Evolutionary conservation across 2,329 filamentous ascomycete genomes (phyloP).

Genomic region (Cladosporium sp.): DNA sequence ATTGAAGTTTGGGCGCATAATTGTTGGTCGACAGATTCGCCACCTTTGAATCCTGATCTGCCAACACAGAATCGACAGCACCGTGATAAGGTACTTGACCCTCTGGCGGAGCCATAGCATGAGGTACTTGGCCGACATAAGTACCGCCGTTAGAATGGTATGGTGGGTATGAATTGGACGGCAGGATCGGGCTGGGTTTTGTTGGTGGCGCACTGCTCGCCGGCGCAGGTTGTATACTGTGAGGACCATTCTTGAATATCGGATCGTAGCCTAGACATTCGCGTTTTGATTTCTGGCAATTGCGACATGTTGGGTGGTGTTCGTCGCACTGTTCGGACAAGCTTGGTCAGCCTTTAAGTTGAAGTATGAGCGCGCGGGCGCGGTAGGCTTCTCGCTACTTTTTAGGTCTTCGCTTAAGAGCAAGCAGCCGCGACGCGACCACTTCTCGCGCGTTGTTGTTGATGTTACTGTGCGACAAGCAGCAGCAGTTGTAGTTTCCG

Average conservation of each 20-base stretch:
- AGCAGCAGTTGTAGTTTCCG: slow-evolving; percentile 13
- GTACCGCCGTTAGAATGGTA: background rate
- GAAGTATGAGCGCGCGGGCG: background rate
- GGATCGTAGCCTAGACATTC: slow-evolving; percentile 84
- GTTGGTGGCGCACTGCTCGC: background rate
- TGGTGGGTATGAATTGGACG: slow-evolving; percentile 14
- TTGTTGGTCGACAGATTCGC: slow-evolving; percentile 20
- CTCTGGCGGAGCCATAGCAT: background rate
- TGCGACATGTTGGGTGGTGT: slow-evolving; percentile 83
- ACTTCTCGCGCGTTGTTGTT: slow-evolving; percentile 2
- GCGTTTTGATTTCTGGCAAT: slow-evolving; percentile 83
- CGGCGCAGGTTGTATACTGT: slow-evolving; percentile 67
- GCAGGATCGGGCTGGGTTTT: slow-evolving; percentile 1
- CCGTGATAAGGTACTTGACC: slow-evolving; percentile 48
- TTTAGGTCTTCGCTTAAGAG: slow-evolving; percentile 13
- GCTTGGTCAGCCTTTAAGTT: background rate
- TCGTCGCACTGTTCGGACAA: slow-evolving; percentile 75
- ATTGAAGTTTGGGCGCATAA: slow-evolving; percentile 22
- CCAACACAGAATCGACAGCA: slow-evolving; percentile 62
- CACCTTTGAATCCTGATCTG: slow-evolving; percentile 11
- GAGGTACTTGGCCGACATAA: slow-evolving; percentile 15
- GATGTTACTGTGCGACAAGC: too few relatives aligned
- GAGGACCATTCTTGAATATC: slow-evolving; percentile 71
- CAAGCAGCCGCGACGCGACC: slow-evolving; percentile 13
- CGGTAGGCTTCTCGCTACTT: slow-evolving; percentile 10